Percentiles rank a stretch among this genome's conserved stretches.
These are phyloP conservation scores for Cryptomeria japonica DNA, from an alignment of 75 land plant species.

Conservation along the genomic window DNA sequence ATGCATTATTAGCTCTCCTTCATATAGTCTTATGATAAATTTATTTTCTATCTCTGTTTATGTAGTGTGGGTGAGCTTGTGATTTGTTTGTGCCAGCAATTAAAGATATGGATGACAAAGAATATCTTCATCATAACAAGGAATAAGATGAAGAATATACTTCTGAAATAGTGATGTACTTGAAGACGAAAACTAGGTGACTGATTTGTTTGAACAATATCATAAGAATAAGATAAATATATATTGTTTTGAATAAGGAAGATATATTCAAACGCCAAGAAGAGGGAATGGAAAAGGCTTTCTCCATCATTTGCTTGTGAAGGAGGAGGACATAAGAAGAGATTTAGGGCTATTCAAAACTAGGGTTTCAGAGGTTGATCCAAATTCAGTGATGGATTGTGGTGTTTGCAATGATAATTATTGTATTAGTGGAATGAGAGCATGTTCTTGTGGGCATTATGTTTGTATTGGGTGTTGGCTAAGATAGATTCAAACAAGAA, in stretches of 20 bases:
- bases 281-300: conserved; percentile 19
- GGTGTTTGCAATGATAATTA: not conserved
- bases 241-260: conserved; percentile 37
- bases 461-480: not conserved
- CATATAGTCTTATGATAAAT: no score
- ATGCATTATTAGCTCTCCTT: no score
- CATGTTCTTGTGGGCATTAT: not conserved
- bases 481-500: not conserved
- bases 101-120: not conserved
- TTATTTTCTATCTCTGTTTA: no score
- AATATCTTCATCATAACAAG: no score
- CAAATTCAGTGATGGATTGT: no score
- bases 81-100: no score
- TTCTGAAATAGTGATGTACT: no score
- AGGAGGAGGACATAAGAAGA: not conserved
- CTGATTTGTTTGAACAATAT: no score
- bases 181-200: no score
- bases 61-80: no score
- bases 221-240: not conserved
- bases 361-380: no score
- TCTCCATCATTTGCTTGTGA: conserved; percentile 39
- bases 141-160: no score
- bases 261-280: conserved; percentile 28
- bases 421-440: not conserved
- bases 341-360: not conserved